Percentiles rank a stretch among this genome's conserved stretches.
phyloP scores from a whole-genome alignment of 2,329 filamentous ascomycete species.

The Colletotrichum truncatum region DNA sequence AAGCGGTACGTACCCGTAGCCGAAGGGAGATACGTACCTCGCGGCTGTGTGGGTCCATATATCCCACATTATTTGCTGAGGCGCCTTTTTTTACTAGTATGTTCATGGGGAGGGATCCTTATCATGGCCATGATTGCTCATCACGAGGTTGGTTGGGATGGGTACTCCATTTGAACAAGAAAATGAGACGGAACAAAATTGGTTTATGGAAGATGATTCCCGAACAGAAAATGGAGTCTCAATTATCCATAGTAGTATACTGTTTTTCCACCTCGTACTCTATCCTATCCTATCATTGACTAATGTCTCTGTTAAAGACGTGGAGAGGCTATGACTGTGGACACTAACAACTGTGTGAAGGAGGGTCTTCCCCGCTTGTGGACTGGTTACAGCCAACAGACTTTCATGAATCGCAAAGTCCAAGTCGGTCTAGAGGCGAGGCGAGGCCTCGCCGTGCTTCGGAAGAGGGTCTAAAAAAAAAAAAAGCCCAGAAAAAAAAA shows the following conservation, averaged over 20 bases:
- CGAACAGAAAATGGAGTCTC: not conserved
- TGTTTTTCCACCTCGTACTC: no score
- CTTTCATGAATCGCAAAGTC: not conserved
- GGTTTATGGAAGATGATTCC: not conserved
- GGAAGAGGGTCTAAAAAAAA: not conserved
- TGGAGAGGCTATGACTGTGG: not conserved
- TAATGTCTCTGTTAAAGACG: no score
- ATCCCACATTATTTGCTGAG: no score
- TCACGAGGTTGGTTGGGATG: not conserved
- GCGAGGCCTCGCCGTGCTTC: not conserved
- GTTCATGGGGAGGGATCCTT: not conserved
- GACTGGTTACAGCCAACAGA: not conserved
- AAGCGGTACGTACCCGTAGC: not conserved
- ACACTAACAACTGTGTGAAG: not conserved
- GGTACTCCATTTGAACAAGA: not conserved
- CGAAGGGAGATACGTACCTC: no score
- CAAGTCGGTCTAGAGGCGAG: not conserved
- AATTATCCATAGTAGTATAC: no score
- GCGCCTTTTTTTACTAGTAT: not conserved
- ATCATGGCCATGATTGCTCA: not conserved
- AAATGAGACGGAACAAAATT: not conserved
- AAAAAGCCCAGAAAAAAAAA: not conserved
- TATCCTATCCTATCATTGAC: no score
- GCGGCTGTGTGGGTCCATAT: no score
- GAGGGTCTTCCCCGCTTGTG: not conserved